Percentiles rank a stretch among this genome's conserved stretches.
Conservation (phyloP, 1,284 basidiomycete genomes). For the Mycena citricolor region DNA sequence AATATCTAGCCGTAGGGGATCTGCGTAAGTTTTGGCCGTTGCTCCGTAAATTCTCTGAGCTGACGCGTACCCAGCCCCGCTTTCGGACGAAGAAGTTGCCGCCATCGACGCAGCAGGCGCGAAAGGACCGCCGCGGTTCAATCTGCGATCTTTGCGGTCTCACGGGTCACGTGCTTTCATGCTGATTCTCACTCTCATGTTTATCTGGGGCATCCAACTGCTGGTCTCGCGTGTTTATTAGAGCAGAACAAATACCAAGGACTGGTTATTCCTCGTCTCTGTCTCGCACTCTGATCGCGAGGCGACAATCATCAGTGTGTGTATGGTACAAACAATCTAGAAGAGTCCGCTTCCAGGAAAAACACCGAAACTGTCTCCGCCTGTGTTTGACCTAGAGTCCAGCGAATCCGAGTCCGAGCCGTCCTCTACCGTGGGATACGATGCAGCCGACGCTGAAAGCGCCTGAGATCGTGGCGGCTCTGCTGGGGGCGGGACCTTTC, state of each 20-base stretch:
- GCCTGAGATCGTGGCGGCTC: background rate
- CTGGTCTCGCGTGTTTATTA: no score
- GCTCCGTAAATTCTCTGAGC: background rate
- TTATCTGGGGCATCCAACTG: no score
- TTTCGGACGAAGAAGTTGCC: conserved; percentile 13
- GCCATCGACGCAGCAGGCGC: conserved; percentile 21
- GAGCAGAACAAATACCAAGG: no score
- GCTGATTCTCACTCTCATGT: no score
- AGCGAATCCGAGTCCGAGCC: conserved; percentile 22
- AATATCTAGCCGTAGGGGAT: conserved; percentile 53
- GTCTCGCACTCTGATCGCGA: no score
- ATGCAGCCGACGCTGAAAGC: background rate
- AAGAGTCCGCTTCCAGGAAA: conserved; percentile 23
- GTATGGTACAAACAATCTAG: no score
- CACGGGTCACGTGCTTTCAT: no score
- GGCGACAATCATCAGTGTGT: no score
- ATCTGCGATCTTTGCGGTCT: no score
- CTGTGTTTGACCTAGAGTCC: conserved; percentile 13
- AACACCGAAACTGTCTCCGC: conserved; percentile 20
- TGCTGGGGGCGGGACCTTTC: conserved; percentile 11
- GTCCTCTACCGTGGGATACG: background rate
- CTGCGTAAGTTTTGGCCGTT: conserved; percentile 37
- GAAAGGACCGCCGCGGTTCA: conserved; percentile 14
- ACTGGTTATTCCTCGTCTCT: no score
- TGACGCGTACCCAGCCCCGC: conserved; percentile 1